Base-by-base conservation (phyloP, 164 flowering plant species). In the Kalanchoe fedtschenkoi region DNA sequence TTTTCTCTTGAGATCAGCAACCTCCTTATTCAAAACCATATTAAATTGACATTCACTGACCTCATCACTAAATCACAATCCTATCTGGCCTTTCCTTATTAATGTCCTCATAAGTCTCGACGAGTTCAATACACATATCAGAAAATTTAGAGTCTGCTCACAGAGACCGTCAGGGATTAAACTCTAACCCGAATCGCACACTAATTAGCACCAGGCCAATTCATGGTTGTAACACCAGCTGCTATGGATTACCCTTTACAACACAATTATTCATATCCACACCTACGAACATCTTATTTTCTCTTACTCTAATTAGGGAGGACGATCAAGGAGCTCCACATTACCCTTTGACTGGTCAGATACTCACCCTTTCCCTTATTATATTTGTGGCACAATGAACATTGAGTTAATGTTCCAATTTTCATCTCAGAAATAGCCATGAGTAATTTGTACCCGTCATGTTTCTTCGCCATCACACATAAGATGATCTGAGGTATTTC, bases 231-330 rank as follows among this genome's bases (percentile, higher is more conserved):
- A 43, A 80, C 91, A 26, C 87, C 87, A 15, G 90, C 91, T 28
- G 87, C 86, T 38, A 85, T 81, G 0, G 95, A 90, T n/a, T 24
- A 33, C 6, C 3, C 83, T 22, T n/a, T n/a, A n/a, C n/a, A 4
- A 65, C 75, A 17, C 91, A 95, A 65, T 87, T 95, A 75, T 89
- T 87, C n/a, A 89, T 95, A 70, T 85, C 92, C 56, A 90, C 97
- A 1, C 92, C 95, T 7, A 89, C 68, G 53, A 87, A 79, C 87
- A 89, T 87, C 7, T 83, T 82, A 68, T 67, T 75, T 19, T 66
- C 75, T 14, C 69, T 10, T 61, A 65, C 6, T 44, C 67, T 14
- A 85, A 72, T 62, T 35, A 63, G 1, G 86, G 84, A 9, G 82
- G 83, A 21, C 64, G 34, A 16, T 76, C 71, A 34, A 43, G 57